Conservation (phyloP, 305 asterid genomes). For the Fraxinus xanthoxyloides region DNA sequence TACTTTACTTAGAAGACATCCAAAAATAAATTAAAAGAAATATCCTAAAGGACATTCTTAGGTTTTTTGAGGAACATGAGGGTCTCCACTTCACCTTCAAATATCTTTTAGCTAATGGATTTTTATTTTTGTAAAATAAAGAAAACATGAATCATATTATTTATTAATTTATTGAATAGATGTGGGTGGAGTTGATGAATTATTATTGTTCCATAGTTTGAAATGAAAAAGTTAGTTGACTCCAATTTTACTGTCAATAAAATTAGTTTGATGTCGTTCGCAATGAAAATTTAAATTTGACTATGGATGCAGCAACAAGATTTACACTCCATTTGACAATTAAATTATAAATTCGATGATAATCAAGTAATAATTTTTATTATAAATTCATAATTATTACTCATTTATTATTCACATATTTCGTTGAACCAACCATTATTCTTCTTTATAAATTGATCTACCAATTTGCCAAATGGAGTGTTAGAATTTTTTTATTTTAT, state of each 20-base stretch:
- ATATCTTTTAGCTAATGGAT: background rate
- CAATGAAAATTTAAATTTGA: background rate
- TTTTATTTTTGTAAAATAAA: background rate
- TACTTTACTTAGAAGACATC: conserved; percentile 26
- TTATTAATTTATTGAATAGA: background rate
- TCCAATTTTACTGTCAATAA: background rate
- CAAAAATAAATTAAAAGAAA: background rate
- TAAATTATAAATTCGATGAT: too few species aligned
- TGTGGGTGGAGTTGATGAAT: background rate
- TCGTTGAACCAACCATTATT: too few species aligned
- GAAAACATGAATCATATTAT: background rate
- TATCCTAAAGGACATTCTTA: background rate
- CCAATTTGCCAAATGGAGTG: too few species aligned
- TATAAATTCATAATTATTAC: too few species aligned
- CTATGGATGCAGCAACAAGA: background rate
- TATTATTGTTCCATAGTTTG: background rate
- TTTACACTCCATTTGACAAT: too few species aligned
- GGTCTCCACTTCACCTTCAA: background rate
- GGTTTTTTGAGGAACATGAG: background rate
- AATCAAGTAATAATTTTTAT: too few species aligned
- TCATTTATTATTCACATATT: too few species aligned
- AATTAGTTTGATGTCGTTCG: background rate
- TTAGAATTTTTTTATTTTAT: too few species aligned
- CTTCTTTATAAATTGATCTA: too few species aligned
- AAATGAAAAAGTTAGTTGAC: background rate